Evolutionary conservation across 2,329 filamentous ascomycete species (phyloP).

Genomic region (Chaetomium sp.): DNA sequence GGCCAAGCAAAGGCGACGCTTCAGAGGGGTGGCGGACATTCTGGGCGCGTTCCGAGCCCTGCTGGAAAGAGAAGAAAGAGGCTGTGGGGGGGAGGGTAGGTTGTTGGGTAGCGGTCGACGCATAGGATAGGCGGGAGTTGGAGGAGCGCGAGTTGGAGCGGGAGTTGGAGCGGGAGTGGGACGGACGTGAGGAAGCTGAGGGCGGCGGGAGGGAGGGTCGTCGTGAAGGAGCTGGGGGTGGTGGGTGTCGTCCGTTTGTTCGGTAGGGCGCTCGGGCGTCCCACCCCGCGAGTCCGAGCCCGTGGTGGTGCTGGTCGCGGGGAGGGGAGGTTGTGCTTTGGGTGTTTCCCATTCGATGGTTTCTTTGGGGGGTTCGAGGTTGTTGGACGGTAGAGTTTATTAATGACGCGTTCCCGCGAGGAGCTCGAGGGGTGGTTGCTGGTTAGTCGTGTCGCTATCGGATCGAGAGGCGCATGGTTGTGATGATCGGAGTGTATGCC

Average conservation of each 20-base stretch:
- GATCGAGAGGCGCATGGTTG: conserved; percentile 5
- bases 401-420: too few relatives aligned
- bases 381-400: too few relatives aligned
- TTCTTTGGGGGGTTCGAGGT: too few relatives aligned
- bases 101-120: not conserved
- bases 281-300: not conserved
- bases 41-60: conserved; percentile 49
- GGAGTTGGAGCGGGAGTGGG: not conserved
- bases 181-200: not conserved
- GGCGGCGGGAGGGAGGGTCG: not conserved
- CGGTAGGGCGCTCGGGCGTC: too few relatives aligned
- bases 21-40: conserved; percentile 40
- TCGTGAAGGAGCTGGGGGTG: not conserved
- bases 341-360: conserved; percentile 8
- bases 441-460: not conserved
- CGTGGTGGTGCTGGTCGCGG: not conserved
- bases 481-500: not conserved
- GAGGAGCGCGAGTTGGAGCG: not conserved
- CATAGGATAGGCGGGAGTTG: too few relatives aligned
- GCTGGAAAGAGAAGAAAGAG: conserved; percentile 61
- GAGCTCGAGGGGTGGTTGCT: too few relatives aligned
- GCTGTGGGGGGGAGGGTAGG: conserved; percentile 40
- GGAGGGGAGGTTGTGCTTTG: conserved; percentile 10
- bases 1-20: conserved; percentile 55
- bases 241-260: not conserved